Conservation (phyloP, 768 basidiomycete genomes). For the Paxillus involutus region DNA sequence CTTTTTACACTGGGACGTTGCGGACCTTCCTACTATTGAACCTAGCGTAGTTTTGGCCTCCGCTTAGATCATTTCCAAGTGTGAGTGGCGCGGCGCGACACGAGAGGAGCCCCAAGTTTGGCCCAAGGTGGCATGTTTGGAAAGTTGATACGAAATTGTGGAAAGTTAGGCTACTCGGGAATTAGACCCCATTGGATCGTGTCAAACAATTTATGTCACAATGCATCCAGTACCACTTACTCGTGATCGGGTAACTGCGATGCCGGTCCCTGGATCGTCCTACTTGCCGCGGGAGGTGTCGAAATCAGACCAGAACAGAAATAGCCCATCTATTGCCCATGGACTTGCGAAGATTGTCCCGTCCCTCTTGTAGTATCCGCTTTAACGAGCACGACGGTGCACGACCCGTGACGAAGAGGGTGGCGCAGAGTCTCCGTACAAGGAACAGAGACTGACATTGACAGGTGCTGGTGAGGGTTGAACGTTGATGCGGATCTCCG, state of each 20-base stretch:
- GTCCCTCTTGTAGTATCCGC: neutral
- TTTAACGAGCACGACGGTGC: neutral
- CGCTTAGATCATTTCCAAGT: neutral
- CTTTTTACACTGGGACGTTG: neutral
- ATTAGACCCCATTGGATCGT: conserved; percentile 3
- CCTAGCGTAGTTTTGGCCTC: neutral
- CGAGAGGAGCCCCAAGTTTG: neutral
- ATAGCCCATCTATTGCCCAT: conserved; percentile 3
- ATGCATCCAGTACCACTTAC: conserved; percentile 9
- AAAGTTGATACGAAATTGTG: neutral
- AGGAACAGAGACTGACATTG: neutral
- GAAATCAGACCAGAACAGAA: conserved; percentile 3
- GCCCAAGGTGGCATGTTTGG: neutral
- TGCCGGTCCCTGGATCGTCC: conserved; percentile 30
- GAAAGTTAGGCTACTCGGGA: neutral
- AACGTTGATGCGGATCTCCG: neutral
- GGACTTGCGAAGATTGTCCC: neutral
- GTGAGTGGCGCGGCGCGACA: neutral
- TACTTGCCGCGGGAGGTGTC: conserved; percentile 30
- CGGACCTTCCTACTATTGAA: no score
- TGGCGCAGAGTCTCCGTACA: neutral
- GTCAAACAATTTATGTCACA: conserved; percentile 21
- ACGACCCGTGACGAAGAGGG: neutral
- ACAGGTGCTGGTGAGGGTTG: neutral
- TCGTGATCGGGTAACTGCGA: conserved; percentile 19